Evolutionary conservation across 2,329 filamentous ascomycete genomes (phyloP).

Genomic region (Fusarium sp.): DNA sequence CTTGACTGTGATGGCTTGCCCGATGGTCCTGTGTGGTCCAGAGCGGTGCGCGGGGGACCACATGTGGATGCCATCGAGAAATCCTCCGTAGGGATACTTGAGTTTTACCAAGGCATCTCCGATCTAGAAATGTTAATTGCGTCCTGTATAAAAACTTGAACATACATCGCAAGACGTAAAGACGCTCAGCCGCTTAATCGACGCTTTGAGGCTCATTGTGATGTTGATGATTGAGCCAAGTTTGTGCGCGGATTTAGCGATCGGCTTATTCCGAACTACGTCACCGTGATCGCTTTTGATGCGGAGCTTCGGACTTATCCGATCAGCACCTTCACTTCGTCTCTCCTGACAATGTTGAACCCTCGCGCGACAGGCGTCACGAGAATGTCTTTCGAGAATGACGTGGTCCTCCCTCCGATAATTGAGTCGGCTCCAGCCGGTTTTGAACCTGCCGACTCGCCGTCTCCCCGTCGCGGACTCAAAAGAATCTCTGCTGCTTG

Average conservation of each 20-base stretch:
- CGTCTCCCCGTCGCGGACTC: conserved; percentile 28
- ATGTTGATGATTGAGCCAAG: not conserved
- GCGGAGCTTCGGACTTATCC: conserved; percentile 1
- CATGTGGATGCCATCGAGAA: conserved; percentile 42
- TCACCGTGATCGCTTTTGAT: not conserved
- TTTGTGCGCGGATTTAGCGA: not conserved
- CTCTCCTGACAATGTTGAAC: not conserved
- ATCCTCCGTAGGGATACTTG: conserved; percentile 42
- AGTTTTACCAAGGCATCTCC: conserved; percentile 45
- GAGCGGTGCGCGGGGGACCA: conserved; percentile 30
- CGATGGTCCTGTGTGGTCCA: conserved; percentile 25
- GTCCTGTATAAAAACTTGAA: not conserved
- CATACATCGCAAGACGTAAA: conserved; percentile 3
- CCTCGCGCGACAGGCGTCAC: not conserved
- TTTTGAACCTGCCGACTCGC: conserved; percentile 8
- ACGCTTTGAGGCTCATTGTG: not conserved
- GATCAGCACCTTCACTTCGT: not conserved
- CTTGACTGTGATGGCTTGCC: conserved; percentile 45
- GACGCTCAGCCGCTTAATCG: not conserved
- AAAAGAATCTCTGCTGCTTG: conserved; percentile 38
- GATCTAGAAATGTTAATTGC: conserved; percentile 7
- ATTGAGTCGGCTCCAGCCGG: conserved; percentile 14
- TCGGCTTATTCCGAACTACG: not conserved
- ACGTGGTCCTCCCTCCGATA: conserved; percentile 25
- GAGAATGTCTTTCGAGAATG: conserved; percentile 21